Base-by-base conservation (phyloP, 1,284 basidiomycete genomes). In the Puccinia sorghi region DNA sequence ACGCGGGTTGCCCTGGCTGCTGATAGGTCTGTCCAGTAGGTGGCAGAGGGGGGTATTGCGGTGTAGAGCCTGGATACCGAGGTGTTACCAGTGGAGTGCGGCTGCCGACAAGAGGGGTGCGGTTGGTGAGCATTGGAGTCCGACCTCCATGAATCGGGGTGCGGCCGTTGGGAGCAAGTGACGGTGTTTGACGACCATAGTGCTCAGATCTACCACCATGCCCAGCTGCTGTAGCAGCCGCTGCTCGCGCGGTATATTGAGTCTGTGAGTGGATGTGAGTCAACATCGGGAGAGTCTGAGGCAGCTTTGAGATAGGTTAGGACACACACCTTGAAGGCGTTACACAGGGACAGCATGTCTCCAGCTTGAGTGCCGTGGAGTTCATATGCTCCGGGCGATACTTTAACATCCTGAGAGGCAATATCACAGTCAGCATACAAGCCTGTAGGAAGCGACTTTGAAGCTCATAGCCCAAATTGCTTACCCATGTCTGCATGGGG, bases 311-410 rank as follows among this genome's bases (percentile, higher is more conserved):
- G 52, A 15, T 17, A 20, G 37, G 41, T 37, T 61, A 6, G 43
- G 12, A 59, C 25, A n/a, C 76, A 88, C 83, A 93, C 90, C 89
- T 97, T 97, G 89, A 97, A 97, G 20, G 94, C 94, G 84, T 97
- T 93, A 82, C 94, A 96, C 2, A 97, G 86, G 85, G 95, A 93
- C 0, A 92, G 90, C 32, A 97, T 93, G 78, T 92, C 93, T 11
- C 92, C 90, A 39, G 93, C 92, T 67, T 92, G 89, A 15, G 93
- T 92, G 81, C 93, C 92, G 82, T 92, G 92, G 17, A 97, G 88
- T 83, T 91, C 91, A 48, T 80, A 81, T 12, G 81, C 81, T 15
- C 71, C 70, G 43, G 81, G 80, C 11, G 69, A 54, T 46, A 80
- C 54, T 63, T 69, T 80, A 39, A 81, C 80, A 37, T 67, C 48